Percentiles rank a stretch among this genome's conserved stretches.
phyloP scores from a whole-genome alignment of 352 stramenopile species.

The Phytopythium delawarense region DNA sequence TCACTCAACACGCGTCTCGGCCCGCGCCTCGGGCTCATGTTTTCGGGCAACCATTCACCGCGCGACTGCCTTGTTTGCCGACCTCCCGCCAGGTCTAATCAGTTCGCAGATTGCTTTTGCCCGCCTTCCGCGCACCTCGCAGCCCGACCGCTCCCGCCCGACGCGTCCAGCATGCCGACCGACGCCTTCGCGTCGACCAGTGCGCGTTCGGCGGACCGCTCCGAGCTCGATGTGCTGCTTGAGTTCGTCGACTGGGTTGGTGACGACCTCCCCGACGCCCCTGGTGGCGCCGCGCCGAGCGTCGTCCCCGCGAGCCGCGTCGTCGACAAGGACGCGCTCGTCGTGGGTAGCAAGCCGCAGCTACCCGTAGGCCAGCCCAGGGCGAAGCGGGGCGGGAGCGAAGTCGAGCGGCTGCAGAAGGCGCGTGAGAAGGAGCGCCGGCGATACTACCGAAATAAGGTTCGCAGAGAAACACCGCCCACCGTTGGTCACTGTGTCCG shows the following conservation, averaged over 20 bases:
- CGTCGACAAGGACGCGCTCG: not conserved
- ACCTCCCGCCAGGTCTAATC: not conserved
- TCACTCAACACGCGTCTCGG: too few relatives aligned
- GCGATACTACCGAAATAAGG: constrained; percentile 27
- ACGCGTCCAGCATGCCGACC: not conserved
- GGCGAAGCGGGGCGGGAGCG: not conserved
- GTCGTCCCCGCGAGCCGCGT: not conserved
- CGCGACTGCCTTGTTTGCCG: too few relatives aligned
- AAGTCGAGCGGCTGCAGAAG: constrained; percentile 6
- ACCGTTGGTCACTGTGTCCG: not conserved
- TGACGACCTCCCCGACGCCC: not conserved
- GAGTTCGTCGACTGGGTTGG: not conserved
- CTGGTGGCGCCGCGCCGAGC: too few relatives aligned
- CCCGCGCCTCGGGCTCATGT: too few relatives aligned
- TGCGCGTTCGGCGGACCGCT: not conserved
- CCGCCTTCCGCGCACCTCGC: not conserved
- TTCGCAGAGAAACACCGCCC: not conserved
- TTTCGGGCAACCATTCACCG: too few relatives aligned
- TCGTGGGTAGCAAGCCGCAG: not conserved
- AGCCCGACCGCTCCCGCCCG: not conserved
- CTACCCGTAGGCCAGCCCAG: not conserved
- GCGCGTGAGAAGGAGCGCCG: constrained; percentile 21
- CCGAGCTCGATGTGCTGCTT: not conserved
- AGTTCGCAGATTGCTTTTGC: not conserved
- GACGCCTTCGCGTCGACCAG: too few relatives aligned